These are phyloP conservation scores for Thielaviopsis musarum DNA, from an alignment of 2,329 filamentous ascomycete genomes.

Conservation along the genomic window DNA sequence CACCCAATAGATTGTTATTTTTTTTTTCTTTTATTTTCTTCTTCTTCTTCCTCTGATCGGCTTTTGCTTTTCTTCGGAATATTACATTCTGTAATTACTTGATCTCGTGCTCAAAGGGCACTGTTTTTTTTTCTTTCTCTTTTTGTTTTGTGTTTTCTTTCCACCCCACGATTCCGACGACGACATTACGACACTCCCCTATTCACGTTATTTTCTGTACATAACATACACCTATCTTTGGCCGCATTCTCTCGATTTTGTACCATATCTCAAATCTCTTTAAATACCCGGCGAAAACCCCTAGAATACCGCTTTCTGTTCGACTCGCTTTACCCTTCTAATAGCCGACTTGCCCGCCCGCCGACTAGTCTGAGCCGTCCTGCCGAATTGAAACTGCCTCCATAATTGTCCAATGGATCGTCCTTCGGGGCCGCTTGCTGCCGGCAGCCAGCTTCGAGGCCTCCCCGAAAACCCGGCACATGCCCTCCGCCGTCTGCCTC, in stretches of 20 bases:
- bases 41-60: background rate
- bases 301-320: too few relatives aligned
- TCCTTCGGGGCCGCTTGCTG: constrained; percentile 17
- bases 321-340: too few relatives aligned
- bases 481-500: constrained; percentile 14
- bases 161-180: background rate
- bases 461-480: constrained; percentile 25
- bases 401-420: constrained; percentile 2
- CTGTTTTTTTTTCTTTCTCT: background rate
- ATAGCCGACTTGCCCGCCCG: background rate
- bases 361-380: background rate
- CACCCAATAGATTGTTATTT: background rate
- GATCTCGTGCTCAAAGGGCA: too few relatives aligned
- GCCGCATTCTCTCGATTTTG: too few relatives aligned
- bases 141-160: background rate
- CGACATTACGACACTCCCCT: background rate
- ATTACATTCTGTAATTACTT: too few relatives aligned
- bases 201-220: background rate
- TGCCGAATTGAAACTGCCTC: background rate
- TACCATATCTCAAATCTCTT: too few relatives aligned
- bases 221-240: background rate
- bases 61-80: too few relatives aligned
- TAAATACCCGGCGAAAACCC: too few relatives aligned
- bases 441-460: constrained; percentile 21
- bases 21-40: background rate